Evolutionary conservation across 345 rosid species (phyloP), one percentile per base, ranked within the genome.

Genomic region (Aegle marmelos): DNA sequence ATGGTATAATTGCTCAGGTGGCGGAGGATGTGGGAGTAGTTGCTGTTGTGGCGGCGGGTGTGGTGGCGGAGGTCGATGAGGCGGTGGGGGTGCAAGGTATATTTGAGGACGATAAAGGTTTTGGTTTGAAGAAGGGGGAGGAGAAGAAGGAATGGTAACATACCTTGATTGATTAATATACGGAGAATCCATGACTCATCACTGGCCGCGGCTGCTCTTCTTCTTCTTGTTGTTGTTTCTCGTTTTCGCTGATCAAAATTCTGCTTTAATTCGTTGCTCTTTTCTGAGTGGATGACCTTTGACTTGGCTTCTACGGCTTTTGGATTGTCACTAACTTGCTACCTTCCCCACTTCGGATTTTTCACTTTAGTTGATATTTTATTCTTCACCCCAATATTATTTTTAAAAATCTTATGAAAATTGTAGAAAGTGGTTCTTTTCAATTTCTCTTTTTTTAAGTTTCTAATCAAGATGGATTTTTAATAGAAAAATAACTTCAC

Each of bases 101-200:
- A 57, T 24, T 50, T 28, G 72, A 21, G 60, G 31, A 4, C 33
- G 60, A 8, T 70, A 78, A 16, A 82, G 53, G 66, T 61, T 83
- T 74, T 79, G 86, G 75, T 84, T 85, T 8, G 31, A 72, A 62
- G 84, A 70, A 17, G 76, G 78, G 31, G 73, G 85, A 69, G 37
- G 86, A 53, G 78, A 86, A 67, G 87, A 79, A 24, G 90, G 69
- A 68, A 83, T 60, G 17, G 85, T 82, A 63, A 80, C 82, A 79
- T 87, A 84, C 91, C 90, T 84, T 54, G 83, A 77, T 70, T 27
- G 79, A 76, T 73, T 84, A 77, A 68, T 80, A 54, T 78, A 85
- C 21, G 88, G 81, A 77, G 88, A 88, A 83, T 87, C 90, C 93
- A 90, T 89, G 53, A 81, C 39, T 31, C 57, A 7, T 19, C 53